Evolutionary conservation across 2,329 filamentous ascomycete genomes (phyloP), one percentile per base, ranked within the genome.

Genomic region (Rugonectria rugulosa): DNA sequence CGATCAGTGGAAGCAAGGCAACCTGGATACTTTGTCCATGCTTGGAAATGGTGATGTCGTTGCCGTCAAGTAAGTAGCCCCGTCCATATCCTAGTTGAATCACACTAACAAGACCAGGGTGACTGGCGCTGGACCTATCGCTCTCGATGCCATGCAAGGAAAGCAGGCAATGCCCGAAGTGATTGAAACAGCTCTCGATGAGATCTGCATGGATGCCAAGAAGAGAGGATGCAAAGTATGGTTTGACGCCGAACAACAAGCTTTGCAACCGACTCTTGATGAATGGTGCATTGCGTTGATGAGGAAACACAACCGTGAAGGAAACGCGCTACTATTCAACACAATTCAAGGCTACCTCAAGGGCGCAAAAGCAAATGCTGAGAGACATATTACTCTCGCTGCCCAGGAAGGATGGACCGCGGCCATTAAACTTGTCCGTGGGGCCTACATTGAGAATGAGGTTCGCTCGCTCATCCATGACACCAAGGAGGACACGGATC

Each of bases 281-380:
- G 53, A 63, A 3, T 66, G 67, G 49, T 67, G 71, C 1, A 63
- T 77, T 2, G 64, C 66, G 0, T 48, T 75, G 1, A 76, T 75
- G 73, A 68, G 69, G 2, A 61, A 70, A 36, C 75, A 70, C 64
- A 80, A 80, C 59, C 68, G 67, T 0, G 59, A 73, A 7, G 65
- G 65, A 0, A 44, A 62, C 1, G 73, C 62, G 1, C 53, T 75
- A 1, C 48, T 77, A 9, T 77, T 73, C 56, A 84, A 77, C 60
- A 86, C 83, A 0, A 85, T 85, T 61, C 83, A 86, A 56, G 80
- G 77, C 43, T 86, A 86, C 59, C 75, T 86, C 6, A 81, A 81
- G 66, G 70, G 71, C 15, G 79, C 78, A 1, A 72, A 76, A 1
- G 65, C 59, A 4, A 75, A 73, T 7, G 64, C 84, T 0, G 71